Base-by-base conservation (phyloP, 805 yeast species). In the Teunomyces stri region DNA sequence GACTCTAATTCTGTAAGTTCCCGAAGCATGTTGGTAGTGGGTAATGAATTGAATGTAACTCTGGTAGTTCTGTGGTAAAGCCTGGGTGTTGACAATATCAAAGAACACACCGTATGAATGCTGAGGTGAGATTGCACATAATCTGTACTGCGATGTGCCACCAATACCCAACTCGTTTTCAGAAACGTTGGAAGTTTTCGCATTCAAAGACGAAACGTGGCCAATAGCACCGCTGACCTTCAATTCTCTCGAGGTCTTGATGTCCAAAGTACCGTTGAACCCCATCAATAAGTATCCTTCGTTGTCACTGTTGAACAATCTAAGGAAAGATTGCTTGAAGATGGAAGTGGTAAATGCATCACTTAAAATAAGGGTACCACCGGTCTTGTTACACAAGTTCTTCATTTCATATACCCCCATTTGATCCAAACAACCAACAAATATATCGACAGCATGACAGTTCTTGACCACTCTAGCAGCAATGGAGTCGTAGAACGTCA, bases 381-480 rank as follows among this genome's bases (percentile, higher is more conserved):
- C 97, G 6, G 97, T 90, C 56, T 80, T 76, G 67, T 87, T 86
- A 49, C 95, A 80, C 53, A 92, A 72, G 49, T 84, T 76, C 69
- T 89, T 87, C 97, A 91, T 91, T 72, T 91, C 98, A 58, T 83
- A 84, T 75, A 91, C 80, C 64, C 98, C 98, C 49, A 90, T 85
- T 76, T 91, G 98, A 71, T 91, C 98, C 66, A 89, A 89, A 72
- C 96, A 88, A 52, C 97, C 97, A 27, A 96, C 96, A 69, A 88
- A 90, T 42, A 91, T 81, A 66, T 91, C 97, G 49, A 91, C 83
- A 25, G 92, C 81, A 60, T 89, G 96, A 12, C 89, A 87, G 55
- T 78, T 76, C 42, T 92, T 80, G 31, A 88, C 88, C 1, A 66
- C 67, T 55, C 84, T 85, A 38, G 80, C 77, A 33, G 95, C 86